These are phyloP conservation scores for Pulicaria dysenterica DNA, from an alignment of 129 eudicot genomes.

Conservation along the genomic window DNA sequence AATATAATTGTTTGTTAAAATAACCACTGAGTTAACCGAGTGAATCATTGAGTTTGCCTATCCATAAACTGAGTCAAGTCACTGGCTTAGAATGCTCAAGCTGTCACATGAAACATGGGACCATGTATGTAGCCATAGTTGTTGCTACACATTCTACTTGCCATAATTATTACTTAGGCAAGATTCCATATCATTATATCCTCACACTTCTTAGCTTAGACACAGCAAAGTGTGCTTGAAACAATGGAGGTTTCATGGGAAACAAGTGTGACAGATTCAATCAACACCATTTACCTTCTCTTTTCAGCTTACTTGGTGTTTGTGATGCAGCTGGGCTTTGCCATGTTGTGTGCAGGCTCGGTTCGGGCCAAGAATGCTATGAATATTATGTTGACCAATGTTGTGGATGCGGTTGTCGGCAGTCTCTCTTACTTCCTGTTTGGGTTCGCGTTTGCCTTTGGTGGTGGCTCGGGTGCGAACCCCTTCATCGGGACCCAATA, in stretches of 20 bases:
- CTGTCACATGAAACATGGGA: constrained; percentile 37
- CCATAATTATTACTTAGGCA: constrained; percentile 28
- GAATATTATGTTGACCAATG: constrained; percentile 75
- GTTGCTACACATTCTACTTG: constrained; percentile 32
- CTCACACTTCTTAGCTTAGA: constrained; percentile 39
- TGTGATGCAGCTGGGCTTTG: constrained; percentile 71
- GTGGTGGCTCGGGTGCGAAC: constrained; percentile 46
- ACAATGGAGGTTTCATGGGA: constrained; percentile 61
- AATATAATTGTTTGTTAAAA: not conserved
- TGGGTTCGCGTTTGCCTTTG: constrained; percentile 67
- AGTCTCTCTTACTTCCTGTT: constrained; percentile 63
- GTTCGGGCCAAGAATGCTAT: constrained; percentile 72
- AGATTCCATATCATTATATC: constrained; percentile 15
- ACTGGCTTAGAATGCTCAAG: constrained; percentile 40
- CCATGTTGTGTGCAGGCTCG: constrained; percentile 76
- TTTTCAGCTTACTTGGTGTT: constrained; percentile 70
- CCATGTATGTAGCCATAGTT: constrained; percentile 33
- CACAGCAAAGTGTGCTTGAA: constrained; percentile 25
- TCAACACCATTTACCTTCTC: constrained; percentile 61
- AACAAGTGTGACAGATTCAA: constrained; percentile 61
- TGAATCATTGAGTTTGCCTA: constrained; percentile 32
- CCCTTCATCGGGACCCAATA: constrained; percentile 57
- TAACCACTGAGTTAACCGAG: constrained; percentile 20
- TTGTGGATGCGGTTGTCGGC: constrained; percentile 70
- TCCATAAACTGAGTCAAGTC: constrained; percentile 36